A percentile compares a stretch with the other conserved stretches of the same genome.
Conservation (phyloP, 2,329 filamentous ascomycete species). For the Aspergillus ustus region DNA sequence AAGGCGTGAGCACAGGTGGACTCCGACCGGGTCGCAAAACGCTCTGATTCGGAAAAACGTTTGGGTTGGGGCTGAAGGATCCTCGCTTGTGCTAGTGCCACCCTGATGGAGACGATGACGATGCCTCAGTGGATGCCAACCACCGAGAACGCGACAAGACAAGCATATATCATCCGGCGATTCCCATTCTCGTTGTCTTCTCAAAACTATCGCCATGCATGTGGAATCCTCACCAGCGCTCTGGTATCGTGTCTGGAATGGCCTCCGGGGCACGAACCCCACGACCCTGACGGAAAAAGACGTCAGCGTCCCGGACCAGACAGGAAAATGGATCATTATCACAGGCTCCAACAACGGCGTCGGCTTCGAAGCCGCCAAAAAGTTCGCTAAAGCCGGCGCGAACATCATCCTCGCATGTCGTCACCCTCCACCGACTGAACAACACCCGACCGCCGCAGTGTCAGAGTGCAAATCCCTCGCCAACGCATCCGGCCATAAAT, state of each 20-base stretch:
- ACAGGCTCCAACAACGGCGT: constrained; percentile 15
- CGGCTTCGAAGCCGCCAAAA: constrained; percentile 11
- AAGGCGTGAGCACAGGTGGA: too few relatives aligned
- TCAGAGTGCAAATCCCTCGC: constrained; percentile 6
- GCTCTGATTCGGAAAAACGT: not conserved
- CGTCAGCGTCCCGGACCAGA: not conserved
- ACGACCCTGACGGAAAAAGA: not conserved
- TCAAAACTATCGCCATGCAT: not conserved
- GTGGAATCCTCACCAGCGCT: not conserved
- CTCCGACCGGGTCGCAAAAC: not conserved
- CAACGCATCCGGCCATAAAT: not conserved
- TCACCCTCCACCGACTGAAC: not conserved
- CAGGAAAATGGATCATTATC: constrained; percentile 15
- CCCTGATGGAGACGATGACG: too few relatives aligned
- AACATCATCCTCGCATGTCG: constrained; percentile 15
- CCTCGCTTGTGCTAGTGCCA: not conserved
- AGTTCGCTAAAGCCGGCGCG: constrained; percentile 4
- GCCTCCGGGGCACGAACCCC: not conserved
- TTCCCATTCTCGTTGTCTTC: too few relatives aligned
- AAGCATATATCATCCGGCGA: too few relatives aligned
- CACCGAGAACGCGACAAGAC: too few relatives aligned
- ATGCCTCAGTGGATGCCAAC: too few relatives aligned
- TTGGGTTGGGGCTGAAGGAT: not conserved
- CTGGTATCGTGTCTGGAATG: constrained; percentile 1
- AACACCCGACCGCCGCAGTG: constrained; percentile 1